Percentiles rank a stretch among this genome's conserved stretches.
Conservation (phyloP, 73 alveolate species). For the Tetrahymena thermophila region DNA sequence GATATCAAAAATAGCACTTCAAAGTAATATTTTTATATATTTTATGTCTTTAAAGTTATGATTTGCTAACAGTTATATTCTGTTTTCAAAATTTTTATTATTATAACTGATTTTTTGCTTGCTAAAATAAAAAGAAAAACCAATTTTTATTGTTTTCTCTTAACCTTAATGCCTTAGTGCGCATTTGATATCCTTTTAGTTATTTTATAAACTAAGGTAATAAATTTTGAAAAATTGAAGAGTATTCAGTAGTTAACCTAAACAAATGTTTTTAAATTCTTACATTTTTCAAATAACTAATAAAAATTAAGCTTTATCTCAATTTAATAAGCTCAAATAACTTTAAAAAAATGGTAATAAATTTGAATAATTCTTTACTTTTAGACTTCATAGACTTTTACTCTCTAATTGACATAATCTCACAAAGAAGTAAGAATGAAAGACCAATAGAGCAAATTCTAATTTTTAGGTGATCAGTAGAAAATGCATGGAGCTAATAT, state of each 20-base stretch:
- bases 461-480: constrained; percentile 13
- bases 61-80: not conserved
- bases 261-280: not conserved
- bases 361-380: not conserved
- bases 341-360: not conserved
- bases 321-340: too few relatives aligned
- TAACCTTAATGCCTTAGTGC: not conserved
- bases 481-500: constrained; percentile 3
- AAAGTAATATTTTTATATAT: too few relatives aligned
- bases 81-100: too few relatives aligned
- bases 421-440: constrained; percentile 34
- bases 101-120: not conserved
- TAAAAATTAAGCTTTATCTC: too few relatives aligned
- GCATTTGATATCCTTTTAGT: not conserved
- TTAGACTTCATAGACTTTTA: constrained; percentile 12
- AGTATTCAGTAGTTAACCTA: not conserved
- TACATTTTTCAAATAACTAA: too few relatives aligned
- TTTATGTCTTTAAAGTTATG: not conserved
- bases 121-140: not conserved
- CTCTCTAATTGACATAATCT: constrained; percentile 36
- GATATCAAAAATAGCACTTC: not conserved
- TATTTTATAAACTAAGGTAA: not conserved
- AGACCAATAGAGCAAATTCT: constrained; percentile 24
- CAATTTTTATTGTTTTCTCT: too few relatives aligned
- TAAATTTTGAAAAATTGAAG: not conserved